A percentile compares a stretch with the other conserved stretches of the same genome.
phyloP scores from a whole-genome alignment of 1,139 yeast genomes.

The Lodderomyces margitis region DNA sequence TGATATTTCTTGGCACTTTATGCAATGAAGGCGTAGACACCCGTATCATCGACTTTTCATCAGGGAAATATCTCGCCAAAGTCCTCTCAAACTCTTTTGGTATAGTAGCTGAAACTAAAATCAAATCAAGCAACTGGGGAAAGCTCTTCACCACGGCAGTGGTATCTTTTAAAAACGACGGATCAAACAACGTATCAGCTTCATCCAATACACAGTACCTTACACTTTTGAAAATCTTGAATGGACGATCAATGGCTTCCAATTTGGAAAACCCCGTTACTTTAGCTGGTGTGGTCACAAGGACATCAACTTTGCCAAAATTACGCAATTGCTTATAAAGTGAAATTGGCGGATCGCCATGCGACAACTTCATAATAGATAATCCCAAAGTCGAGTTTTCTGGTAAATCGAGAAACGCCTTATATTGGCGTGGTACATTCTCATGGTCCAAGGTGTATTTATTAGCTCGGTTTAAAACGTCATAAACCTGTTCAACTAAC shows the following conservation, averaged over 20 bases:
- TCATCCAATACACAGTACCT: constrained; percentile 82
- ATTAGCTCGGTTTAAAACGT: constrained; percentile 46
- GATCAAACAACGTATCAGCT: constrained; percentile 90
- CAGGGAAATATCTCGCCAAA: constrained; percentile 61
- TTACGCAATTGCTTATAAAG: constrained; percentile 44
- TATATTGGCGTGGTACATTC: constrained; percentile 17
- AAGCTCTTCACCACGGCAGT: constrained; percentile 53
- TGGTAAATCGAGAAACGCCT: constrained; percentile 25
- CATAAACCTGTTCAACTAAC: constrained; percentile 74
- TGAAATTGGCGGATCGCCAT: constrained; percentile 47
- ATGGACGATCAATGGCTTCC: constrained; percentile 46
- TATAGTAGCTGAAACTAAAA: constrained; percentile 88
- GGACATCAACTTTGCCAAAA: constrained; percentile 61
- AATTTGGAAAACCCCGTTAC: constrained; percentile 47
- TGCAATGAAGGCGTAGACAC: constrained; percentile 83
- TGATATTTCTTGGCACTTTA: constrained; percentile 72
- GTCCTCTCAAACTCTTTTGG: constrained; percentile 74
- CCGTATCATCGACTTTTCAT: constrained; percentile 46
- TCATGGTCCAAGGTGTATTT: constrained; percentile 22
- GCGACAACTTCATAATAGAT: constrained; percentile 58
- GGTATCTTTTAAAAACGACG: constrained; percentile 74
- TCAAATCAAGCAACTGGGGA: constrained; percentile 56
- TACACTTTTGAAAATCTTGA: constrained; percentile 43
- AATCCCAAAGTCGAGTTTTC: constrained; percentile 35
- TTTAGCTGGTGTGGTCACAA: constrained; percentile 83